These are phyloP conservation scores for Psilocybe cyanescens DNA, from an alignment of 768 basidiomycete genomes.

Conservation along the genomic window DNA sequence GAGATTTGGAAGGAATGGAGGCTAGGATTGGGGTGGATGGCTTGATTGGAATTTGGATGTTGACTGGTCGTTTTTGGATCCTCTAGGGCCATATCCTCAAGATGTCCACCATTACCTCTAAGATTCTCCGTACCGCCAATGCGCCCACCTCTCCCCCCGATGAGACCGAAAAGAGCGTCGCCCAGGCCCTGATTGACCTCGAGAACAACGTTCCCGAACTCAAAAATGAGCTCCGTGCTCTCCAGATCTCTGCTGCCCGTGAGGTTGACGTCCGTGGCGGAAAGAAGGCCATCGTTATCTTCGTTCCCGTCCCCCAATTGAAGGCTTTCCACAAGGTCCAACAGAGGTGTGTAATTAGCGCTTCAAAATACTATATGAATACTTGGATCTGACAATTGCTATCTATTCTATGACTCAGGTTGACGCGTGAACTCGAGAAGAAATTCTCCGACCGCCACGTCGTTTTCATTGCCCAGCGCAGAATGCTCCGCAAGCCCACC, in stretches of 20 bases:
- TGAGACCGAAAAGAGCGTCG: slow-evolving; percentile 89
- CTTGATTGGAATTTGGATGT: slow-evolving; percentile 42
- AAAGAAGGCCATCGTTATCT: slow-evolving; percentile 99
- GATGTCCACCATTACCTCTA: slow-evolving; percentile 78
- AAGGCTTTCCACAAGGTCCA: slow-evolving; percentile 99
- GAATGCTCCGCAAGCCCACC: slow-evolving; percentile 97
- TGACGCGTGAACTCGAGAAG: slow-evolving; percentile 99
- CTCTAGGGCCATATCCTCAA: slow-evolving; percentile 44
- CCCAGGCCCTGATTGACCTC: slow-evolving; percentile 95
- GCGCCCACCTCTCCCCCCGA: slow-evolving; percentile 89
- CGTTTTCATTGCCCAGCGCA: slow-evolving; percentile 97
- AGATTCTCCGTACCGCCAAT: slow-evolving; percentile 96
- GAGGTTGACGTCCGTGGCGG: slow-evolving; percentile 99
- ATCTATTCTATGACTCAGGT: slow-evolving; percentile 47
- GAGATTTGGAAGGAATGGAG: slow-evolving; percentile 28
- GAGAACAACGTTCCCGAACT: slow-evolving; percentile 98
- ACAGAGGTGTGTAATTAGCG: slow-evolving; percentile 65
- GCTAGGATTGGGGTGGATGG: slow-evolving; percentile 61
- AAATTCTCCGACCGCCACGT: slow-evolving; percentile 99
- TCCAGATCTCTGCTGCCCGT: slow-evolving; percentile 98
- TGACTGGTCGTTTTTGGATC: slow-evolving; percentile 40
- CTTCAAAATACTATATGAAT: slow-evolving; percentile 10
- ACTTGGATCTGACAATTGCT: slow-evolving; percentile 15
- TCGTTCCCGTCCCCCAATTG: slow-evolving; percentile 95
- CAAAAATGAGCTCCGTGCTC: slow-evolving; percentile 92